Conservation (phyloP, 345 rosid genomes). For the Gossypium turneri region DNA sequence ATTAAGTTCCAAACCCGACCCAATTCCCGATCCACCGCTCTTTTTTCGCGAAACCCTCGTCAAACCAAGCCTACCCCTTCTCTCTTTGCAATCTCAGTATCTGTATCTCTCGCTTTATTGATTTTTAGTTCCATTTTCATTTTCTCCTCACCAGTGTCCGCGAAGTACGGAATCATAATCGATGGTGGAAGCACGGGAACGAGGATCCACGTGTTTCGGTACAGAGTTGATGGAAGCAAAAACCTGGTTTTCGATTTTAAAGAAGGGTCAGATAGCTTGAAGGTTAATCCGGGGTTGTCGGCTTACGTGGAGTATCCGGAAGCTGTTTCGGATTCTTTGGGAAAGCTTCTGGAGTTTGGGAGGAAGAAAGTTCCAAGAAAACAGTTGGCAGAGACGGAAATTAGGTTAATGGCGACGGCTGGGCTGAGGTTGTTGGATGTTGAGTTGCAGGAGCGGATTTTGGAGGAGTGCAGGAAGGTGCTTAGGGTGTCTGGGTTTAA, state of each 20-base stretch:
- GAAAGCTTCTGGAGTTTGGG: constrained; percentile 62
- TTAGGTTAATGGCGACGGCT: constrained; percentile 91
- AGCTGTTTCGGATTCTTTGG: constrained; percentile 49
- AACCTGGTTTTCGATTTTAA: constrained; percentile 47
- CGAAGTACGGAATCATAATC: constrained; percentile 10
- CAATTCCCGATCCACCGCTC: constrained; percentile 36
- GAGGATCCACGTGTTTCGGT: constrained; percentile 20
- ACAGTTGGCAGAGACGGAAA: constrained; percentile 57
- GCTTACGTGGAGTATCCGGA: constrained; percentile 52
- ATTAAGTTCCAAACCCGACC: constrained; percentile 45
- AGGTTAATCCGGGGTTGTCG: constrained; percentile 79
- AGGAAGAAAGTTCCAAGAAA: constrained; percentile 48
- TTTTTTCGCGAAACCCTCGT: constrained; percentile 28
- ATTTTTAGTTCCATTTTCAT: not conserved
- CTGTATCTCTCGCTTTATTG: not conserved
- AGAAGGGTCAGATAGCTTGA: constrained; percentile 44
- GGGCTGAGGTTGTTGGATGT: constrained; percentile 72
- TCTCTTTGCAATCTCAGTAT: not conserved
- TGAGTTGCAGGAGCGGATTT: constrained; percentile 48
- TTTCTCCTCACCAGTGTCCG: not conserved
- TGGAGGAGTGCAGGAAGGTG: constrained; percentile 48
- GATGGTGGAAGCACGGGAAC: constrained; percentile 17
- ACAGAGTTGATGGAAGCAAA: not conserved
- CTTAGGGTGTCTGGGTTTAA: constrained; percentile 62
- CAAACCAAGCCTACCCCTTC: constrained; percentile 4